Evolutionary conservation across 148 eudicot species (phyloP).

Genomic region (Vaccinium macrocarpon): DNA sequence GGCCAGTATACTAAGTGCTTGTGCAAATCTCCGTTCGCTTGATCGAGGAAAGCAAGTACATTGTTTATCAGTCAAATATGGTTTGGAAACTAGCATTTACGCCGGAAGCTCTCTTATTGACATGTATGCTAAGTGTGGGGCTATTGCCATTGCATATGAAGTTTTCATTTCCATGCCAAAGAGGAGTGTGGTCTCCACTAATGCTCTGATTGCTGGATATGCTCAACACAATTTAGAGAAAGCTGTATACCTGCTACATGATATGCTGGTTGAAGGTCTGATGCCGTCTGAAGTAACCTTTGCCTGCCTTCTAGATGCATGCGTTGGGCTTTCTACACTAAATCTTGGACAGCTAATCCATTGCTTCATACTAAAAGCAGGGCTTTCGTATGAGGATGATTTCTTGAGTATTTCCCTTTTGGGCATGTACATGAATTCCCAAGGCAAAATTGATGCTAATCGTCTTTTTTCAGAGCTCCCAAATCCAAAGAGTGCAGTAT

Average conservation of each 20-base stretch:
- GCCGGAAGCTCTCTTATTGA: conserved; percentile 90
- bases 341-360: conserved; percentile 74
- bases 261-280: conserved; percentile 55
- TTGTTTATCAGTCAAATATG: conserved; percentile 59
- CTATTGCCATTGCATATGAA: conserved; percentile 42
- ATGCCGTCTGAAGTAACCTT: conserved; percentile 78
- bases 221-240: conserved; percentile 46
- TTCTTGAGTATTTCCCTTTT: conserved; percentile 71
- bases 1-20: conserved; percentile 80
- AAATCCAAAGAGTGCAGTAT: conserved; percentile 54
- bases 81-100: conserved; percentile 65
- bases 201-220: conserved; percentile 77
- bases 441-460: conserved; percentile 42
- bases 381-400: conserved; percentile 48
- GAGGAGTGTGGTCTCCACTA: conserved; percentile 56
- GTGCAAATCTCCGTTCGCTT: conserved; percentile 54
- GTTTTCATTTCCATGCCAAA: conserved; percentile 63
- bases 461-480: conserved; percentile 63
- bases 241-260: conserved; percentile 50
- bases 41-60: conserved; percentile 61
- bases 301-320: conserved; percentile 70
- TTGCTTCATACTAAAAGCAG: conserved; percentile 53
- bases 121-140: conserved; percentile 87
- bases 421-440: conserved; percentile 64
- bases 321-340: conserved; percentile 34